Base-by-base conservation (phyloP, 1,284 basidiomycete species). In the Apiotrichum sp. region DNA sequence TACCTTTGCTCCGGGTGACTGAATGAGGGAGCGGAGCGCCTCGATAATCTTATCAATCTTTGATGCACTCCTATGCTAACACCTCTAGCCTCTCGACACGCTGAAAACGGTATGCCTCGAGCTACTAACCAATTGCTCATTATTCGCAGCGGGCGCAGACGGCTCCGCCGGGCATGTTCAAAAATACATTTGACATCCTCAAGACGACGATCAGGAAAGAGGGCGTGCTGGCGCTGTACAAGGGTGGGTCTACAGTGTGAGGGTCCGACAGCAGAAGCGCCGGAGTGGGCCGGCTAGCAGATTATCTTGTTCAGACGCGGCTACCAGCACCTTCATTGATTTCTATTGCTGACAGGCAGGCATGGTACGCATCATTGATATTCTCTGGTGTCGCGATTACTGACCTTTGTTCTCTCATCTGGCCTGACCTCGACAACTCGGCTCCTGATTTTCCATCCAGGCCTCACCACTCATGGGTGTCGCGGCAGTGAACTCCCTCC, bases 401-500 rank as follows among this genome's bases (percentile, higher is more conserved):
- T 38, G 36, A 38, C 36, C 13, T 38, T 38, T 22, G 9, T 22
- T 31, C 29, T 45, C 43, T 14, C 44, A 13, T 38, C 36, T 38
- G 36, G 22, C 22, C 22, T 22, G 22, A 22, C 22, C 22, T 22
- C 22, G 22, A 38, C 13, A 13, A 38, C 13, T 38, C 36, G n/a
- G 13, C 13, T 4, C 16, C 5, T 31, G 14, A 7, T 35, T 16
- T 8, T 11, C 29, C 36, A 11, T 36, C 32, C 48, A 71, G 90
- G 81, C 86, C 0, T 91, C 88, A 47, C 95, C 95, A 0, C 79
- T 98, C 8, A 59, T 96, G 45, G 95, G 95, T n/a, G 88, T 98
- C 34, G 90, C 93, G 1, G 93, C 89, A 6, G 93, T 98, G 66
- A 98, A 98, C 77, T 95, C 91, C 10, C 81, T 98, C 16, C 83